phyloP scores from a whole-genome alignment of 2,329 filamentous ascomycete genomes.

The Aspergillus sp. region DNA sequence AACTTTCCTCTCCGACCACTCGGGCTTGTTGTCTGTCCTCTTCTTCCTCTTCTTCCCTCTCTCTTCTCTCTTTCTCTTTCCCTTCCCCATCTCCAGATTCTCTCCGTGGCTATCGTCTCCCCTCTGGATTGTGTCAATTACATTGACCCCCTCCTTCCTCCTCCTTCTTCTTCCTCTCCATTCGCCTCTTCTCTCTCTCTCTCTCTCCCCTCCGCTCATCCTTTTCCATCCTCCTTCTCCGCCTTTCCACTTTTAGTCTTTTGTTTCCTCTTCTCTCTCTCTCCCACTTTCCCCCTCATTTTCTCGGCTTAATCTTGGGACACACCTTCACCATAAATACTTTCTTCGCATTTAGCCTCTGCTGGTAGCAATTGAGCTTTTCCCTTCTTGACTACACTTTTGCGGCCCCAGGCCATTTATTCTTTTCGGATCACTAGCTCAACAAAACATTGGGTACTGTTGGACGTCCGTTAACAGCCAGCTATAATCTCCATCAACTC shows the following conservation, averaged over 20 bases:
- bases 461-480: neutral
- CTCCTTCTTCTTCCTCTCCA: slow-evolving; percentile 4
- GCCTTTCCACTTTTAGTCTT: slow-evolving; percentile 15
- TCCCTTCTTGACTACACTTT: neutral
- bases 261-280: slow-evolving; percentile 3
- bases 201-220: slow-evolving; percentile 16
- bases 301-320: slow-evolving; percentile 19
- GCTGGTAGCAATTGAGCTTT: slow-evolving; percentile 21
- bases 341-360: slow-evolving; percentile 21
- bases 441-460: neutral
- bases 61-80: neutral
- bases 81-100: slow-evolving; percentile 3
- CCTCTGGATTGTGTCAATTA: slow-evolving; percentile 13
- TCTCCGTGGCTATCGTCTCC: slow-evolving; percentile 8
- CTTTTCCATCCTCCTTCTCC: slow-evolving; percentile 9
- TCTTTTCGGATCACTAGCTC: neutral
- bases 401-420: neutral
- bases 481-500: slow-evolving; percentile 4
- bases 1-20: slow-evolving; percentile 16
- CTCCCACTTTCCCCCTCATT: slow-evolving; percentile 16
- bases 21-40: slow-evolving; percentile 22
- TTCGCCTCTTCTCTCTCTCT: slow-evolving; percentile 11
- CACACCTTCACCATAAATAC: slow-evolving; percentile 12
- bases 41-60: slow-evolving; percentile 14
- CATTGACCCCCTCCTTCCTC: slow-evolving; percentile 10